Base-by-base conservation (phyloP, 1,284 basidiomycete species). In the Entoloma clypeatum region DNA sequence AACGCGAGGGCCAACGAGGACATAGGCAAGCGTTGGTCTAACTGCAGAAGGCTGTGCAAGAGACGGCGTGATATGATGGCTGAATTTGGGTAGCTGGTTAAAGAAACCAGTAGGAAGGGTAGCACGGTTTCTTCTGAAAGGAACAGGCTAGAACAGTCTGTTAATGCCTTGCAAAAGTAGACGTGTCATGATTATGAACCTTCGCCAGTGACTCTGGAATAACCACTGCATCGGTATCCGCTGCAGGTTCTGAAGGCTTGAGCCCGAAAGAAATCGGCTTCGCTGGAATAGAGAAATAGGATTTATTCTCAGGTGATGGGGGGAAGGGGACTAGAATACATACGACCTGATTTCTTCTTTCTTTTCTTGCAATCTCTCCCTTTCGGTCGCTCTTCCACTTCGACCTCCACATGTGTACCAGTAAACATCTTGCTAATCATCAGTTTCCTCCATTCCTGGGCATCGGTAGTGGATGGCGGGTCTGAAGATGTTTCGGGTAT, bases 1-100 rank as follows among this genome's bases (percentile, higher is more conserved):
- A 26, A 83, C 69, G 2, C 71, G 71, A 0, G 92, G 88, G 0
- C 91, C 90, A 35, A 89, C 72, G 29, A 86, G 62, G 17, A 94
- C 72, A 59, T 93, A 96, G 4, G 74, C 73, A n/a, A 79, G 45
- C 2, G 72, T 67, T 5, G 69, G 61, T 33, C 57, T 49, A n/a
- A n/a, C n/a, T n/a, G n/a, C n/a, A n/a, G 55, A 49, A 11, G 57
- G 58, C 28, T 59, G 49, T 11, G 53, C 41, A 7, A 36, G 34
- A 10, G 49, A 11, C 11, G 44, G 35, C 25, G 51, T 51, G 26
- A 22, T 22, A n/a, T 41, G 38, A 3, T 25, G 44, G 21, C 45
- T 41, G 36, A 65, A 66, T 32, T 54, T 54, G 1, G 71, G 71
- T 0, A 72, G 55, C 41, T 69, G 68, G 4, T 52, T 49, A 39